phyloP scores from a whole-genome alignment of 2,329 filamentous ascomycete species.

The Colletotrichum graminicola region DNA sequence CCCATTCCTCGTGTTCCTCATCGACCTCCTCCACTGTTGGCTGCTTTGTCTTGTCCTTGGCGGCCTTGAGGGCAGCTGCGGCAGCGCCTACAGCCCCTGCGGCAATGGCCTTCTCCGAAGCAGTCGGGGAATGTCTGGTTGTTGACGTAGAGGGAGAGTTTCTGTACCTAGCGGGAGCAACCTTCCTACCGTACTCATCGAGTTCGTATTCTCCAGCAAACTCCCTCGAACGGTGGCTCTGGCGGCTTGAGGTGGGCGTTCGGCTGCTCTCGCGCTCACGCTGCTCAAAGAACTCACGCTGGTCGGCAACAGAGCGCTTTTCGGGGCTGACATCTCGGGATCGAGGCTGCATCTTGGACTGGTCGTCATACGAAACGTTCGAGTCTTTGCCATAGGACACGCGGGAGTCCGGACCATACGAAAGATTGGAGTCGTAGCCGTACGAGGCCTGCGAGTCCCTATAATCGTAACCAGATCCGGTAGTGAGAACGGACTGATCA shows the following conservation, averaged over 20 bases:
- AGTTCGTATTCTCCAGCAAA: constrained; percentile 68
- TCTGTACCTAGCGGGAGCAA: constrained; percentile 59
- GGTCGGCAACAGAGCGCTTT: constrained; percentile 57
- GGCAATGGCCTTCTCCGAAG: constrained; percentile 69
- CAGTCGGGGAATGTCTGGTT: constrained; percentile 62
- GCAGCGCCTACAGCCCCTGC: constrained; percentile 67
- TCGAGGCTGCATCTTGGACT: constrained; percentile 46
- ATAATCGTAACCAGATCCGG: constrained; percentile 55
- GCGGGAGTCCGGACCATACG: constrained; percentile 45
- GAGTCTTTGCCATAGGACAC: constrained; percentile 52
- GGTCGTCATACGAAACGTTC: constrained; percentile 51
- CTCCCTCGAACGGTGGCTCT: constrained; percentile 56
- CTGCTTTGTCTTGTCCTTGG: constrained; percentile 58
- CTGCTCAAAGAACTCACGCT: constrained; percentile 55
- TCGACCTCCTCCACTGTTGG: constrained; percentile 50
- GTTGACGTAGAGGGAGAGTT: constrained; percentile 66
- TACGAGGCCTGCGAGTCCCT: constrained; percentile 38
- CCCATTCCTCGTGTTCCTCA: constrained; percentile 53
- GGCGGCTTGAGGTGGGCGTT: constrained; percentile 51
- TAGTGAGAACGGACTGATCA: constrained; percentile 77
- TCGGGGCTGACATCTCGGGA: constrained; percentile 55
- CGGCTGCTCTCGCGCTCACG: constrained; percentile 56
- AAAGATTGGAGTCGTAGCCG: constrained; percentile 60
- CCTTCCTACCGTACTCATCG: constrained; percentile 69
- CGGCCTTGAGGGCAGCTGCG: constrained; percentile 64